These are phyloP conservation scores for Knufia fluminis DNA, from an alignment of 2,329 filamentous ascomycete genomes.

Conservation along the genomic window DNA sequence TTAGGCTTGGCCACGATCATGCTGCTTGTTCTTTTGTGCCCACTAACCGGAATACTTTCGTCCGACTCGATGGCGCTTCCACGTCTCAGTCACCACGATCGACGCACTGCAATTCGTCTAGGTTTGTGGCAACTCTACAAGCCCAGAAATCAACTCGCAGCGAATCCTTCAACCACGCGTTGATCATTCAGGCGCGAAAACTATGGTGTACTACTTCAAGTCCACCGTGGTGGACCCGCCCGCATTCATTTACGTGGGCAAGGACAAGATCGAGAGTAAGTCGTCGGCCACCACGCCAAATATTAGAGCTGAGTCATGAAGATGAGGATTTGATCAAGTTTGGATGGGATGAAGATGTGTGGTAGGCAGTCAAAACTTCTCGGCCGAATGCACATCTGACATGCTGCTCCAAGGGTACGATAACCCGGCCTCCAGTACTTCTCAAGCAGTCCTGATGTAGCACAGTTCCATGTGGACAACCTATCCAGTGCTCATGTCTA, in stretches of 20 bases:
- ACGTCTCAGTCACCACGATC: too few species aligned
- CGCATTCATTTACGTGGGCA: conserved; percentile 90
- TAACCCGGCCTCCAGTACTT: background rate
- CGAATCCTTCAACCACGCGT: too few species aligned
- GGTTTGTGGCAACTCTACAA: too few species aligned
- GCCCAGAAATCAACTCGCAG: too few species aligned
- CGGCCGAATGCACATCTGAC: background rate
- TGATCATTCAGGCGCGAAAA: too few species aligned
- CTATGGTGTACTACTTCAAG: conserved; percentile 93
- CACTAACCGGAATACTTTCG: too few species aligned
- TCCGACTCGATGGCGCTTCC: too few species aligned
- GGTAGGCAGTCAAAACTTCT: conserved; percentile 42
- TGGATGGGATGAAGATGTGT: conserved; percentile 92
- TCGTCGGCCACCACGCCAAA: conserved; percentile 10
- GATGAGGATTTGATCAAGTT: conserved; percentile 95
- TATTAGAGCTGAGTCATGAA: conserved; percentile 31
- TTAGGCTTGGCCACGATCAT: too few species aligned
- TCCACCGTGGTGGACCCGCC: conserved; percentile 73
- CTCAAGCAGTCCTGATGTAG: conserved; percentile 3
- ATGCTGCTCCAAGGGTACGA: conserved; percentile 15
- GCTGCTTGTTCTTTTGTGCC: too few species aligned
- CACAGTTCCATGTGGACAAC: conserved; percentile 92
- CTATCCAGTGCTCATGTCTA: conserved; percentile 95
- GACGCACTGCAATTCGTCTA: too few species aligned
- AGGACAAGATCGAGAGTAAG: conserved; percentile 98